Base-by-base conservation (phyloP, 129 eudicot species). In the Tagetes erecta region DNA sequence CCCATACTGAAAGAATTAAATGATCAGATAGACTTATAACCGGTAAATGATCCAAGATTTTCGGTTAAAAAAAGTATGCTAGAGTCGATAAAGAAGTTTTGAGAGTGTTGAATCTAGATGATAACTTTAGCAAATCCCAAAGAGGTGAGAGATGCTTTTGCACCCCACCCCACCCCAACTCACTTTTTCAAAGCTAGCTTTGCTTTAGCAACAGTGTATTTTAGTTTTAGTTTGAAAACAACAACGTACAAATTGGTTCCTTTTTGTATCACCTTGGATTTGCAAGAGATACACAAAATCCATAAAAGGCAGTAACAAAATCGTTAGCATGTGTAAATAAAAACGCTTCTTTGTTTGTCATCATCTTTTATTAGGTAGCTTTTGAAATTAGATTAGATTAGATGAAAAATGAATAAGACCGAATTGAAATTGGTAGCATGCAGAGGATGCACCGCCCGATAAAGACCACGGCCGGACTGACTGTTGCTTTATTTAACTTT, bases 141-240 rank as follows among this genome's bases (percentile, higher is more conserved):
- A 59, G 14, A 34, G 14, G 12, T 27, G 49, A 11, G 44, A 35
- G 67, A 13, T 71, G 72, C 73, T 72, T 79, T 78, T 69, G 40
- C 40, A 33, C 74, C 41, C 47, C 41, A 63, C 58, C 12, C 69
- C 39, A 37, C 83, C 75, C 58, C 37, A n/a, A 10, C 12, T 0
- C 1, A 34, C 40, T 71, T 77, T 71, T 53, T 34, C 72, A 41
- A 79, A 79, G 80, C 58, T 31, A 55, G 80, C 58, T 31, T 57
- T 70, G 79, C 78, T 81, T 81, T 76, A 81, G 38, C 81, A 67
- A 76, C 62, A 68, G 70, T 10, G 8, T 20, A 20, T 20, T 6
- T 79, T 30, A 38, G 49, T 64, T 71, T 30, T 71, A 37, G 81
- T 70, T 81, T 69, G 76, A 81, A 85, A 81, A 70, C 2, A 5